Evolutionary conservation across 192 early-diverging fungal species (phyloP).

Genomic region (Backusella tarrabulga): DNA sequence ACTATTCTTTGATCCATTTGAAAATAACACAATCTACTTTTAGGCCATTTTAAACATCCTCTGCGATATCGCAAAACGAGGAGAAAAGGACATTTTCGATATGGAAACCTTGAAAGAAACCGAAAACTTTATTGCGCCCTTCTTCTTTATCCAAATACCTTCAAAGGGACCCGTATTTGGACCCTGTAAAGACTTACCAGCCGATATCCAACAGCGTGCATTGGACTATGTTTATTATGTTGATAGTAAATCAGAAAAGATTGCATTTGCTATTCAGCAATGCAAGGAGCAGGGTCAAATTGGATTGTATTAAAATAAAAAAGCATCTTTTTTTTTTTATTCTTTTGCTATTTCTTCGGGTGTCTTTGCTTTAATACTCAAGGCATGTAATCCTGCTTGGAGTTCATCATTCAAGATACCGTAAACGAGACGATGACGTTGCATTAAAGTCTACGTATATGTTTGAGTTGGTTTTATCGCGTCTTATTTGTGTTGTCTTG

Average conservation of each 20-base stretch:
- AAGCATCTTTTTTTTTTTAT: constrained; percentile 7
- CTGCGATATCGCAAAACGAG: constrained; percentile 37
- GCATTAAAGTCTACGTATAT: constrained; percentile 40
- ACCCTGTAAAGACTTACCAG: constrained; percentile 41
- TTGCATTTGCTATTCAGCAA: constrained; percentile 10
- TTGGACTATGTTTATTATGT: constrained; percentile 48
- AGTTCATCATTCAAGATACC: constrained; percentile 65
- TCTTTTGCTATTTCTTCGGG: constrained; percentile 52
- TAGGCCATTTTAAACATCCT: constrained; percentile 36
- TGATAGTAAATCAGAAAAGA: constrained; percentile 20
- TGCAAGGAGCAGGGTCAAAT: background rate
- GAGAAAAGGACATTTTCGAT: constrained; percentile 32
- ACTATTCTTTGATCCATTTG: background rate
- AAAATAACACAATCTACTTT: background rate
- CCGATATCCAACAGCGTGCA: constrained; percentile 41
- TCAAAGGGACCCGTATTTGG: constrained; percentile 42
- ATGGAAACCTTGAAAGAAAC: constrained; percentile 21
- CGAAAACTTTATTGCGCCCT: constrained; percentile 30
- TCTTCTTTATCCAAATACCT: constrained; percentile 30
- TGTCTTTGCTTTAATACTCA: constrained; percentile 77
- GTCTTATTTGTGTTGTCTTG: background rate
- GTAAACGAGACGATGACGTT: constrained; percentile 74
- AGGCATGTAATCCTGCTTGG: constrained; percentile 72
- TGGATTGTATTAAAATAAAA: constrained; percentile 17
- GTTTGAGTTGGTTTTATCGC: background rate